Conservation (phyloP, 1,284 basidiomycete genomes). For the Puccinia hordei region DNA sequence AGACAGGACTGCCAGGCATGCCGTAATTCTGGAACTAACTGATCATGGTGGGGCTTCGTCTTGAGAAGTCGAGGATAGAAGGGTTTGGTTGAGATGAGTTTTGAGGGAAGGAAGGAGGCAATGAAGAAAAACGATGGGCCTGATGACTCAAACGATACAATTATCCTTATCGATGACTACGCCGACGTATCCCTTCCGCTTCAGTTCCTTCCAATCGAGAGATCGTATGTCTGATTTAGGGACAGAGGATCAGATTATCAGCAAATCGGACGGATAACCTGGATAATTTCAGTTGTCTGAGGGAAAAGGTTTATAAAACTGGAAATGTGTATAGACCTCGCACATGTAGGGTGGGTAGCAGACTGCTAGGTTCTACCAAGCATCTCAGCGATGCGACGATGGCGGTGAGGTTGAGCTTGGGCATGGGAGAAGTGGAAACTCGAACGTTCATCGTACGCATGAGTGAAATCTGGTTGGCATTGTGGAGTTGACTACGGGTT, state of each 20-base stretch:
- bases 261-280: neutral
- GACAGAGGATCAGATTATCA: neutral
- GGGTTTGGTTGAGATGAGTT: no score
- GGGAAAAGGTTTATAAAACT: neutral
- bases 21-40: conserved; percentile 19
- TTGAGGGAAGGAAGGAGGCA: neutral
- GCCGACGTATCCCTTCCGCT: conserved; percentile 12
- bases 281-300: neutral
- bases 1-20: conserved; percentile 35
- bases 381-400: conserved; percentile 9
- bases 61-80: neutral
- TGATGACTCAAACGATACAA: conserved; percentile 26
- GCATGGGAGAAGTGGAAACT: neutral
- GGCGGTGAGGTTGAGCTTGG: conserved; percentile 25
- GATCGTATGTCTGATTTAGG: conserved; percentile 30
- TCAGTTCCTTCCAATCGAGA: conserved; percentile 33
- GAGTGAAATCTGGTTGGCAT: no score
- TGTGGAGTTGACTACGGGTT: no score
- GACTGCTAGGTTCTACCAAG: neutral
- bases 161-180: conserved; percentile 46
- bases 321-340: conserved; percentile 25
- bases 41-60: conserved; percentile 33
- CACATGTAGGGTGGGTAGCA: conserved; percentile 21
- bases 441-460: no score
- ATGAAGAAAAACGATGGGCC: neutral